Percentiles rank a stretch among this genome's conserved stretches.
Evolutionary conservation across 192 early-diverging fungal species (phyloP).

Genomic region (Mortierella hygrophila): DNA sequence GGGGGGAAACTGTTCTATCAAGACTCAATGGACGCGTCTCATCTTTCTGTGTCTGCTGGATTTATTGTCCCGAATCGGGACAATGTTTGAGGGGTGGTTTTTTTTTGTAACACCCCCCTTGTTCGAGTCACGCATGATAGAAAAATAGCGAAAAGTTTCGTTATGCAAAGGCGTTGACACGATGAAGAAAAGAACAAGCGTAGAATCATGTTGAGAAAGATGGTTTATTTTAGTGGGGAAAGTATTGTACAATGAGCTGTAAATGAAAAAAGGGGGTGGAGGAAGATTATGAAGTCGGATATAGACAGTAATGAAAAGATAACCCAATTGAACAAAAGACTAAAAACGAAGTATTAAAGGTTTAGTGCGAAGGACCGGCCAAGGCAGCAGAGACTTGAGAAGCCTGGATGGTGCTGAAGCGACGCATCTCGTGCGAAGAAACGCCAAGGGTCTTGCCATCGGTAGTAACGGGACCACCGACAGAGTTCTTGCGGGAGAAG

Average conservation of each 20-base stretch:
- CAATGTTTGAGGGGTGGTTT: too few relatives aligned
- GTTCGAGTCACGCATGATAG: too few relatives aligned
- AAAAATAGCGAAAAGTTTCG: too few relatives aligned
- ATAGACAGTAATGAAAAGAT: background rate
- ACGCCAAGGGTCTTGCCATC: slow-evolving; percentile 71
- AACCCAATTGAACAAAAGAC: slow-evolving; percentile 1
- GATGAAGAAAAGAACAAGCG: background rate
- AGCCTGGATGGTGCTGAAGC: slow-evolving; percentile 81
- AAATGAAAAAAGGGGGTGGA: background rate
- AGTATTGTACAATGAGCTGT: background rate
- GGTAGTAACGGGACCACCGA: slow-evolving; percentile 54
- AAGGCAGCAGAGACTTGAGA: slow-evolving; percentile 66
- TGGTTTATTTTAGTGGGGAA: background rate
- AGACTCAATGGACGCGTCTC: too few relatives aligned
- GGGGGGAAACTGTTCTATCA: too few relatives aligned
- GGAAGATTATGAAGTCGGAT: slow-evolving; percentile 5
- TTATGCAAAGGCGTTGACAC: background rate
- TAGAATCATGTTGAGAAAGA: background rate
- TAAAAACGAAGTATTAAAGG: background rate
- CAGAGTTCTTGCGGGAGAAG: slow-evolving; percentile 57
- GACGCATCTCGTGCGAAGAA: slow-evolving; percentile 75
- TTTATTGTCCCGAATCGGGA: too few relatives aligned
- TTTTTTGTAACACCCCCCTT: too few relatives aligned
- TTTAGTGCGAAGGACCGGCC: slow-evolving; percentile 43
- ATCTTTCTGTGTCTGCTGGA: too few relatives aligned